A percentile compares a stretch with the other conserved stretches of the same genome.
Conservation (phyloP, 257 asterid genomes). For the Agastache rugosa region DNA sequence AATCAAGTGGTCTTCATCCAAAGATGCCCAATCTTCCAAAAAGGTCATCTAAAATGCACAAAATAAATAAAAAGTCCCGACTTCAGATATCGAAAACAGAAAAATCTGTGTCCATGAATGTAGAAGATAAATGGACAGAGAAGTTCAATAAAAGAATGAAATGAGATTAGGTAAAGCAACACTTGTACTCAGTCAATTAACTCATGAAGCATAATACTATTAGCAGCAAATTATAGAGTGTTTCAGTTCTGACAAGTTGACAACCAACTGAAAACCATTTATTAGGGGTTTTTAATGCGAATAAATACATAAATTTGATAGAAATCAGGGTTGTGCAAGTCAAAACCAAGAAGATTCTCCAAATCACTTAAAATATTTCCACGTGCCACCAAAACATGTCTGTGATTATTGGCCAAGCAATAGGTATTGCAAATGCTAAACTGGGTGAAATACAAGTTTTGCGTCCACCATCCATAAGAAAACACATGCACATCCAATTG, state of each 20-base stretch:
- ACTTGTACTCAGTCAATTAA: not conserved
- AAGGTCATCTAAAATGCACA: constrained; percentile 51
- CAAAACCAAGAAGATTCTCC: constrained; percentile 11
- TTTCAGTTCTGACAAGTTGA: not conserved
- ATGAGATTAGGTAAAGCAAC: too few species aligned
- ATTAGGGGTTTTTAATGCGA: not conserved
- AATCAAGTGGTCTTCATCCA: constrained; percentile 74
- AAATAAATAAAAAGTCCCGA: constrained; percentile 8
- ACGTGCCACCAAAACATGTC: constrained; percentile 8
- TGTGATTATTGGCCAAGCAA: not conserved
- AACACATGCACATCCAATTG: not conserved
- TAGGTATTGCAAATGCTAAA: not conserved
- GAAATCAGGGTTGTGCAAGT: not conserved
- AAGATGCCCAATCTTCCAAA: constrained; percentile 75
- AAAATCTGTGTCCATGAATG: not conserved
- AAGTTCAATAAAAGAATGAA: not conserved
- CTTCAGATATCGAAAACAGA: constrained; percentile 30
- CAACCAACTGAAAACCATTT: not conserved
- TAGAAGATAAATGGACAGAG: not conserved
- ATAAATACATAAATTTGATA: not conserved
- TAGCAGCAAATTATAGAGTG: not conserved
- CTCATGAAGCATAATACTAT: not conserved
- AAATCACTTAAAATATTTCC: not conserved
- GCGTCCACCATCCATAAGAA: not conserved
- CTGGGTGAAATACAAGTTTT: not conserved